Evolutionary conservation across 441 rosid genomes (phyloP).

Genomic region (Oxalis stricta): DNA sequence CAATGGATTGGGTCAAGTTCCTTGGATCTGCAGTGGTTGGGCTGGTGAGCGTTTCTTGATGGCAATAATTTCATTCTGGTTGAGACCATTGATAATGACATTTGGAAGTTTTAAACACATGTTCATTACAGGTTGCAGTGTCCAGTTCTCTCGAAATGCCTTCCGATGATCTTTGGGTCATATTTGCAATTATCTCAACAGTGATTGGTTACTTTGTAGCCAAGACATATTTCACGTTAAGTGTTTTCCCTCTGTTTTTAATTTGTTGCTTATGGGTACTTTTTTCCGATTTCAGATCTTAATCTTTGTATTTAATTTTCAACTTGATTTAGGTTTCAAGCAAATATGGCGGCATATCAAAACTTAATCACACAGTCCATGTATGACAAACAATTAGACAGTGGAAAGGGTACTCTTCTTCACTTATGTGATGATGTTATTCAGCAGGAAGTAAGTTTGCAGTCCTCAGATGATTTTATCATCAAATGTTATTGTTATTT

Average conservation of each 20-base stretch:
- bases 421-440: slow-evolving; percentile 93
- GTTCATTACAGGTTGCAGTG: slow-evolving; percentile 54
- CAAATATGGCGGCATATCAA: slow-evolving; percentile 73
- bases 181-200: slow-evolving; percentile 71
- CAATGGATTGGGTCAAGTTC: slow-evolving; percentile 96
- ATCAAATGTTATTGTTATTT: neutral
- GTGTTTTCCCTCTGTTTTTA: slow-evolving; percentile 15
- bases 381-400: slow-evolving; percentile 94
- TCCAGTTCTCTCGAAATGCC: slow-evolving; percentile 69
- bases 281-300: neutral
- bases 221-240: slow-evolving; percentile 95
- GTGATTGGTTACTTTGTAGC: slow-evolving; percentile 91
- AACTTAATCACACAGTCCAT: slow-evolving; percentile 77
- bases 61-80: neutral
- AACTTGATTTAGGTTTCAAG: slow-evolving; percentile 49
- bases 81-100: slow-evolving; percentile 1
- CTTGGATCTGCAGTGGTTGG: slow-evolving; percentile 72
- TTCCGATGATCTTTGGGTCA: slow-evolving; percentile 80
- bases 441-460: slow-evolving; percentile 69
- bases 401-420: slow-evolving; percentile 90
- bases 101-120: neutral
- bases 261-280: neutral
- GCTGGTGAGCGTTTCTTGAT: slow-evolving; percentile 41
- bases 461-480: neutral
- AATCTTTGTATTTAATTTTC: slow-evolving; percentile 10